phyloP scores from a whole-genome alignment of 176 grass and related monocot genomes.

The Ampelocalamus luodianensis region DNA sequence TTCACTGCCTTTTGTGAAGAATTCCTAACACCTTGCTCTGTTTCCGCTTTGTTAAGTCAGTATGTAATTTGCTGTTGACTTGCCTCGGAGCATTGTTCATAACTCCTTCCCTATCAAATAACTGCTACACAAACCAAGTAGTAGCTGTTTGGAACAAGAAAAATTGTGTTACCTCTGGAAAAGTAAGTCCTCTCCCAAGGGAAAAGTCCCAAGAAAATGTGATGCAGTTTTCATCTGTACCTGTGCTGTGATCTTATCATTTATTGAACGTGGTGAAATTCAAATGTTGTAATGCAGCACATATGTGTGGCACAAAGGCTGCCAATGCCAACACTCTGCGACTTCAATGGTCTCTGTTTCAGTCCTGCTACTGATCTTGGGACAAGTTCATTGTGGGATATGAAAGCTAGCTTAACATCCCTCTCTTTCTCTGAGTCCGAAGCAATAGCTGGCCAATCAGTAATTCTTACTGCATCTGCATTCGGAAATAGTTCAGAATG shows the following conservation, averaged over 20 bases:
- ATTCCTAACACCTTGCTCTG: neutral
- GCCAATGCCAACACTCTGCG: neutral
- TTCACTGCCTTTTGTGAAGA: neutral
- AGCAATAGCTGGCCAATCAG: neutral
- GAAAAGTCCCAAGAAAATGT: neutral
- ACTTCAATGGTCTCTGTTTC: neutral
- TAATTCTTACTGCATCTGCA: neutral
- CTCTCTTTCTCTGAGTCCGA: neutral
- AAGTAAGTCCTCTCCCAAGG: neutral
- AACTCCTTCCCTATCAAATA: neutral
- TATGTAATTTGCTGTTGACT: constrained; percentile 1
- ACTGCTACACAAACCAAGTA: neutral
- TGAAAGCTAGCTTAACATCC: neutral
- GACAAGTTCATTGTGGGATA: neutral
- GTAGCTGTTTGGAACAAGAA: neutral
- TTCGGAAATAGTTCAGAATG: neutral
- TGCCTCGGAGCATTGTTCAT: neutral
- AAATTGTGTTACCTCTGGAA: neutral
- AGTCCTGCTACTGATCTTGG: neutral
- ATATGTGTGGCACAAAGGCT: neutral
- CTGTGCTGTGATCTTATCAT: neutral
- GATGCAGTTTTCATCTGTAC: neutral
- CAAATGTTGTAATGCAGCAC: neutral
- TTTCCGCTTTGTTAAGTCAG: neutral
- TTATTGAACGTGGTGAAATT: neutral